These are phyloP conservation scores for Lentinula sp. DNA, from an alignment of 768 basidiomycete species.

Conservation along the genomic window DNA sequence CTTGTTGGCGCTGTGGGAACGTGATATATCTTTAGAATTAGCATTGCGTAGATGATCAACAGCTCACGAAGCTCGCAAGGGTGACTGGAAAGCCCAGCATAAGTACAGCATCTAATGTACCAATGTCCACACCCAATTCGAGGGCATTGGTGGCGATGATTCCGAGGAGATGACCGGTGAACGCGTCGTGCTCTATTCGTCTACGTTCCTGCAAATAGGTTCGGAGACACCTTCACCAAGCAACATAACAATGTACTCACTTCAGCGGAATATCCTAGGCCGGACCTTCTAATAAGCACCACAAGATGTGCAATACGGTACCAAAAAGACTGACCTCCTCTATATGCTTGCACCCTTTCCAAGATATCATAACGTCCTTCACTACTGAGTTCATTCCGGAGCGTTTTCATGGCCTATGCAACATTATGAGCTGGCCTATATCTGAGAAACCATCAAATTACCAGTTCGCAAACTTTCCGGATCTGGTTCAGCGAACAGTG, in stretches of 20 bases:
- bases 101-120: constrained; percentile 81
- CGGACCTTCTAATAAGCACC: background rate
- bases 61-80: constrained; percentile 69
- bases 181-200: constrained; percentile 80
- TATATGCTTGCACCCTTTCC: constrained; percentile 71
- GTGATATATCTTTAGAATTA: background rate
- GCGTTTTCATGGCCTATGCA: constrained; percentile 68
- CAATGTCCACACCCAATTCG: constrained; percentile 90
- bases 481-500: constrained; percentile 36
- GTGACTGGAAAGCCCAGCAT: constrained; percentile 82
- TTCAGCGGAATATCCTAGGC: constrained; percentile 64
- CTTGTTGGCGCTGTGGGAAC: constrained; percentile 71
- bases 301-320: background rate
- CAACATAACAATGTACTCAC: constrained; percentile 24
- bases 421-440: background rate
- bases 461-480: constrained; percentile 77
- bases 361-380: constrained; percentile 76
- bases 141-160: constrained; percentile 88
- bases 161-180: constrained; percentile 76
- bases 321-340: constrained; percentile 53
- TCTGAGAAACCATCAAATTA: constrained; percentile 21
- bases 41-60: background rate
- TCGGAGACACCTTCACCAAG: background rate
- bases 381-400: constrained; percentile 63
- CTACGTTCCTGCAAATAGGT: constrained; percentile 57